These are phyloP conservation scores for Kentomonas sorsogonicus DNA, from an alignment of 208 protist species.

Conservation along the genomic window DNA sequence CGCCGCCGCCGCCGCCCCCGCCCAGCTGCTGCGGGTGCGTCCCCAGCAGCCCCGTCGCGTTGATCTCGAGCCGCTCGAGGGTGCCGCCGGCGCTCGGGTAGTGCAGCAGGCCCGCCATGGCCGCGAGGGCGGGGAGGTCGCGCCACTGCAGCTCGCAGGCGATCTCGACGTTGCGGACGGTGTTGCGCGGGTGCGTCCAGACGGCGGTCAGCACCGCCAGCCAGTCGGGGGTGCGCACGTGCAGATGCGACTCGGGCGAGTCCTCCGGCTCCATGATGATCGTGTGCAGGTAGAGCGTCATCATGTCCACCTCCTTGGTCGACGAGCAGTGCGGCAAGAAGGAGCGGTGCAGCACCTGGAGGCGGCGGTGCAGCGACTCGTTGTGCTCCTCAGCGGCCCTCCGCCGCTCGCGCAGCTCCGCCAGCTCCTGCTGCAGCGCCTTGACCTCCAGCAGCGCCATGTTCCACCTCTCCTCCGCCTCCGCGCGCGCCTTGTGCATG, in stretches of 20 bases:
- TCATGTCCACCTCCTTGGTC: constrained; percentile 26
- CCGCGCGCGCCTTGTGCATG: constrained; percentile 2
- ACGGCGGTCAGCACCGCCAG: constrained; percentile 29
- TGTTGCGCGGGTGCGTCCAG: constrained; percentile 5
- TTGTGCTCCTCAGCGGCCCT: constrained; percentile 36
- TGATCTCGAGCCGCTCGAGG: constrained; percentile 36
- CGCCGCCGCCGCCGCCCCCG: too few species aligned
- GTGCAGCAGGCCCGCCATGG: constrained; percentile 56
- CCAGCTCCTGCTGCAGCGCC: constrained; percentile 54
- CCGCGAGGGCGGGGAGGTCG: constrained; percentile 57
- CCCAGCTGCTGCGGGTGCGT: not conserved
- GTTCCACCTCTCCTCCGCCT: constrained; percentile 49
- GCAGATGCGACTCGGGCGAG: constrained; percentile 34
- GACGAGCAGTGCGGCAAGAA: constrained; percentile 56
- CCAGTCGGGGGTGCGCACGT: constrained; percentile 54
- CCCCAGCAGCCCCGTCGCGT: constrained; percentile 35
- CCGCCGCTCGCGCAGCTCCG: constrained; percentile 30
- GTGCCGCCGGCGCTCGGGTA: constrained; percentile 23
- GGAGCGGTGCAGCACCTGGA: constrained; percentile 33
- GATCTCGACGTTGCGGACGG: constrained; percentile 37
- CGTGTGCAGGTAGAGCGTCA: constrained; percentile 56
- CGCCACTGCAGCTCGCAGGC: constrained; percentile 26
- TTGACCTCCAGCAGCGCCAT: constrained; percentile 61
- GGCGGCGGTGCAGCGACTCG: constrained; percentile 15
- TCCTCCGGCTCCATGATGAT: constrained; percentile 47